Conservation (phyloP, 768 basidiomycete genomes). For the Jaapia argillacea region DNA sequence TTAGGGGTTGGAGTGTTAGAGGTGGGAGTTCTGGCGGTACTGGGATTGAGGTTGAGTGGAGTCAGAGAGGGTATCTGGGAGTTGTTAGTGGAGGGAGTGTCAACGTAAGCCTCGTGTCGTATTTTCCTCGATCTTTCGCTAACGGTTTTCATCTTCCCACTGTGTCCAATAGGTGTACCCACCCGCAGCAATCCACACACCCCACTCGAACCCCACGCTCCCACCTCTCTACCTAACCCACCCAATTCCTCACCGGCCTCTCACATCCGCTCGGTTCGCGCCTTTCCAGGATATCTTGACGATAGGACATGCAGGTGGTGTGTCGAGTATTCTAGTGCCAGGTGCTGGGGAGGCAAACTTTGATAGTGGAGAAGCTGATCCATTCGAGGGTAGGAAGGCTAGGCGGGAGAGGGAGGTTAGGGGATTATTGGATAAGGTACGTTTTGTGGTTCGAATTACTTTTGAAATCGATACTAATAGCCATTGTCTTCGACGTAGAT, state of each 20-base stretch:
- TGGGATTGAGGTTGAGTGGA: slow-evolving; percentile 75
- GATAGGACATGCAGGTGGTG: slow-evolving; percentile 66
- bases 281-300: slow-evolving; percentile 84
- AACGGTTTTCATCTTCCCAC: too few species aligned
- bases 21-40: slow-evolving; percentile 53
- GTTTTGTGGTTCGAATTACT: slow-evolving; percentile 7
- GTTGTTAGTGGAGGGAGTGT: slow-evolving; percentile 79
- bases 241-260: slow-evolving; percentile 69
- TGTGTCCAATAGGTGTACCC: too few species aligned
- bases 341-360: slow-evolving; percentile 93
- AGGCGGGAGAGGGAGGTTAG: slow-evolving; percentile 88
- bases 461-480: not conserved
- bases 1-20: slow-evolving; percentile 69
- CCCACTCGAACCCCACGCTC: slow-evolving; percentile 26
- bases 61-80: slow-evolving; percentile 72
- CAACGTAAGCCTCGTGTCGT: slow-evolving; percentile 42
- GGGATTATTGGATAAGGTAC: slow-evolving; percentile 74
- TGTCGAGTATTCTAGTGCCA: slow-evolving; percentile 83
- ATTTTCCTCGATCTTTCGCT: not conserved
- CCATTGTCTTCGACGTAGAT: slow-evolving; percentile 36
- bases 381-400: slow-evolving; percentile 78
- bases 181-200: not conserved
- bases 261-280: slow-evolving; percentile 70
- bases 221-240: slow-evolving; percentile 89
- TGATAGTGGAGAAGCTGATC: slow-evolving; percentile 89